Base-by-base conservation (phyloP, 768 basidiomycete genomes). In the Phanerochaete carnosa region DNA sequence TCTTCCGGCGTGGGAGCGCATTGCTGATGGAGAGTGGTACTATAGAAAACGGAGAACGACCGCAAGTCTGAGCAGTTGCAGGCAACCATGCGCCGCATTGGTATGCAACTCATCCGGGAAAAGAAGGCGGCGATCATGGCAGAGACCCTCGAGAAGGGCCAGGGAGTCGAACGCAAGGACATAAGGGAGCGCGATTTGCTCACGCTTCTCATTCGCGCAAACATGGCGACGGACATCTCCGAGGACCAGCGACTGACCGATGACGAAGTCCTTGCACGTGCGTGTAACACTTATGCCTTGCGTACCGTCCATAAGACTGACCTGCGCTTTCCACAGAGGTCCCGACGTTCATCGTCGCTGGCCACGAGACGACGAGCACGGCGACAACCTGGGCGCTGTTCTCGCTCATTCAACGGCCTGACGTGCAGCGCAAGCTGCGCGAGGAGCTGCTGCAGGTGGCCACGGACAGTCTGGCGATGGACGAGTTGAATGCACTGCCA, bases 221-320 rank as follows among this genome's bases (percentile, higher is more conserved):
- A n/a, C n/a, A n/a, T n/a, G n/a, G 80, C 84, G 0, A 80, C 78
- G 1, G 85, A 90, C 66, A 64, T 86, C 4, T 79, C 82, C 0
- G 79, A 80, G 6, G 74, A 65, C 46, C 85, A 87, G 66, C 74
- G 74, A 35, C 72, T 90, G 74, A 79, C 79, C 0, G 88, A 90
- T 57, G 78, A 78, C 29, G 88, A 90, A 60, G 84, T 90, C 16
- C 60, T 87, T 2, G 75, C 76, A 7, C 82, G 79, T n/a, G n/a
- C n/a, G n/a, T n/a, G n/a, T n/a, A n/a, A n/a, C n/a, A n/a, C n/a
- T n/a, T n/a, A n/a, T n/a, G n/a, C n/a, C n/a, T n/a, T n/a, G n/a
- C n/a, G n/a, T n/a, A n/a, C n/a, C n/a, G n/a, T n/a, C n/a, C n/a
- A n/a, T n/a, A n/a, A n/a, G n/a, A n/a, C n/a, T n/a, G n/a, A n/a